These are phyloP conservation scores for Penicillium flavigenum DNA, from an alignment of 495 filamentous ascomycete genomes.

Conservation along the genomic window DNA sequence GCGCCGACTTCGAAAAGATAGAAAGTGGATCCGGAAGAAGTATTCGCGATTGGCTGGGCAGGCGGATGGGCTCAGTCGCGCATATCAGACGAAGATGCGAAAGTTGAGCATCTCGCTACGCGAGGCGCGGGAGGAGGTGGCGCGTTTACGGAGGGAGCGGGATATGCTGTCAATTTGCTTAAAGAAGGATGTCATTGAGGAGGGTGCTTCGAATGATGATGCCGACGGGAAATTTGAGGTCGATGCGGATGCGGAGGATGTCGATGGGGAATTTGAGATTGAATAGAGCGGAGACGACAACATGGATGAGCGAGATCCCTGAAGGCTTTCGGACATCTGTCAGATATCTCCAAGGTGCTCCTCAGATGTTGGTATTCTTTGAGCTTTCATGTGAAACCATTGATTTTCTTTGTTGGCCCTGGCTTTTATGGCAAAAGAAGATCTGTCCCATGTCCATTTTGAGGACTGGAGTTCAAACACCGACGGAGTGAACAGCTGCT, in stretches of 20 bases:
- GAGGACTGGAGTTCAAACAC: too few relatives aligned
- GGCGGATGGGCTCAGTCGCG: conserved; percentile 14
- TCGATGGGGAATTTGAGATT: conserved; percentile 1
- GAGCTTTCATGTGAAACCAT: background rate
- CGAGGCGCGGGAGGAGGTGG: conserved; percentile 3
- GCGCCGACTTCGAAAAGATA: conserved; percentile 15
- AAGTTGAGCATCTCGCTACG: background rate
- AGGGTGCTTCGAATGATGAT: background rate
- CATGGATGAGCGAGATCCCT: background rate
- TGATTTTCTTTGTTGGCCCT: background rate
- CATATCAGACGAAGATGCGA: conserved; percentile 14
- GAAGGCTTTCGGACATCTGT: background rate
- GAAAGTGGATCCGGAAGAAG: conserved; percentile 17
- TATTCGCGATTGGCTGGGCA: conserved; percentile 12
- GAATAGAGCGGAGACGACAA: background rate
- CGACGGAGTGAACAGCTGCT: too few relatives aligned
- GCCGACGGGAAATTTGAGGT: background rate
- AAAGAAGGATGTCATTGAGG: background rate
- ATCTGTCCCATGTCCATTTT: background rate
- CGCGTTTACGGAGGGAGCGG: background rate
- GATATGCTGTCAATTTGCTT: conserved; percentile 5
- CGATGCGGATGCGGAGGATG: background rate
- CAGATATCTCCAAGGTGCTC: background rate
- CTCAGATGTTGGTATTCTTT: background rate
- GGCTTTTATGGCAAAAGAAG: background rate